Conservation (phyloP, 1,284 basidiomycete genomes). For the Ganoderma resinaceum region DNA sequence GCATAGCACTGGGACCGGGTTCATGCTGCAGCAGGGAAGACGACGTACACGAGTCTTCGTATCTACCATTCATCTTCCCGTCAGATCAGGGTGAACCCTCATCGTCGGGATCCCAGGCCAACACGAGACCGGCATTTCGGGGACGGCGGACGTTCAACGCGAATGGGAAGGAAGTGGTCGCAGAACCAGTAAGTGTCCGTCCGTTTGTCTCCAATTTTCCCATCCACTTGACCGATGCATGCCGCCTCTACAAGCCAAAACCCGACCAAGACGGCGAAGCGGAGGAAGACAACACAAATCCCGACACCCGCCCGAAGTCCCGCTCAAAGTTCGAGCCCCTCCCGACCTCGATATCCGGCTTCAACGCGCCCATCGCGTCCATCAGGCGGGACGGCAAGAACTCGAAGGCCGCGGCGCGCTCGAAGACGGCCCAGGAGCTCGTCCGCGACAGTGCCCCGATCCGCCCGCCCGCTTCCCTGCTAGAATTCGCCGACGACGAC, state of each 20-base stretch:
- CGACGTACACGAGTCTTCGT: slow-evolving; percentile 68
- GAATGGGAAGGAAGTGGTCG: slow-evolving; percentile 46
- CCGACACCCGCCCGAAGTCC: slow-evolving; percentile 14
- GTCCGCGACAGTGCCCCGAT: slow-evolving; percentile 55
- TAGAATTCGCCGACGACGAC: background rate
- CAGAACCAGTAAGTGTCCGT: slow-evolving; percentile 31
- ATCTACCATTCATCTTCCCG: slow-evolving; percentile 73
- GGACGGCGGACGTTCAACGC: slow-evolving; percentile 52
- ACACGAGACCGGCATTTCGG: slow-evolving; percentile 43
- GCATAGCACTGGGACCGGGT: background rate
- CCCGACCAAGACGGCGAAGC: slow-evolving; percentile 5
- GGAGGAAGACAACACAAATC: slow-evolving; percentile 7
- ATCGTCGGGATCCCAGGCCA: slow-evolving; percentile 19
- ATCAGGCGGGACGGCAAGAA: slow-evolving; percentile 34
- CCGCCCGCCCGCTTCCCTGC: slow-evolving; percentile 24
- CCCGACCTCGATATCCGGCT: slow-evolving; percentile 42
- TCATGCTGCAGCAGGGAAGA: slow-evolving; percentile 30
- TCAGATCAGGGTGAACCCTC: slow-evolving; percentile 39
- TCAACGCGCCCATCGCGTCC: slow-evolving; percentile 31
- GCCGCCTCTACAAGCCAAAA: background rate
- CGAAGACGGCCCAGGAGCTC: slow-evolving; percentile 55
- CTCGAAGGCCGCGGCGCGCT: slow-evolving; percentile 22
- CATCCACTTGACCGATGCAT: background rate
- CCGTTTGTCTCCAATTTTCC: background rate
- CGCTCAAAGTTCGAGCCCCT: slow-evolving; percentile 32